These are phyloP conservation scores for Orychophragmus violaceus DNA, from an alignment of 345 rosid genomes.

Conservation along the genomic window DNA sequence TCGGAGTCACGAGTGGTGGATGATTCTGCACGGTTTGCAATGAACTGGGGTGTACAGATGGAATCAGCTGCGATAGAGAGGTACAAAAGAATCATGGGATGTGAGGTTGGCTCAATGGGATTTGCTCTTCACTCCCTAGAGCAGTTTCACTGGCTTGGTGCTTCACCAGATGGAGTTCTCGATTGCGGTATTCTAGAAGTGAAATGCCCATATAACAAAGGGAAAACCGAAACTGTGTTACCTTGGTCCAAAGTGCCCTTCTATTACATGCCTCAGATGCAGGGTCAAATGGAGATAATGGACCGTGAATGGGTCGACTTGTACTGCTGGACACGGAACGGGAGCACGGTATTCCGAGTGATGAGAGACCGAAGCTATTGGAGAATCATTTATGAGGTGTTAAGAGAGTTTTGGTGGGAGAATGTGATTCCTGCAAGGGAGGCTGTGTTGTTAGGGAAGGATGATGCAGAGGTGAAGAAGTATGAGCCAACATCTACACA, in stretches of 20 bases:
- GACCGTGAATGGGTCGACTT: constrained; percentile 84
- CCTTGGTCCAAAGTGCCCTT: constrained; percentile 84
- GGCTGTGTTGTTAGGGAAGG: constrained; percentile 46
- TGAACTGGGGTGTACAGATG: constrained; percentile 83
- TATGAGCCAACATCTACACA: constrained; percentile 66
- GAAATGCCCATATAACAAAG: constrained; percentile 93
- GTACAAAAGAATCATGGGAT: constrained; percentile 68
- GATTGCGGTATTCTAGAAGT: constrained; percentile 80
- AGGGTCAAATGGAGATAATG: constrained; percentile 95
- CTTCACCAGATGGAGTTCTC: constrained; percentile 88
- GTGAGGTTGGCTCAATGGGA: constrained; percentile 59
- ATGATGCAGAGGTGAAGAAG: constrained; percentile 37
- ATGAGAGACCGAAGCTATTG: constrained; percentile 60
- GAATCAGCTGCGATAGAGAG: constrained; percentile 68
- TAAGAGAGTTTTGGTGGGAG: constrained; percentile 88
- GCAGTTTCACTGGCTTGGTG: constrained; percentile 72
- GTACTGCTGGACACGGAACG: constrained; percentile 91
- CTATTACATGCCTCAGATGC: constrained; percentile 94
- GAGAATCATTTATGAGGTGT: constrained; percentile 57
- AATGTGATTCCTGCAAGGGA: constrained; percentile 79
- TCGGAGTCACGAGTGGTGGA: constrained; percentile 32
- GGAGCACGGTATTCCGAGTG: constrained; percentile 75
- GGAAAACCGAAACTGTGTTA: constrained; percentile 66
- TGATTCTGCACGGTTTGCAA: constrained; percentile 43
- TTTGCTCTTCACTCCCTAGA: constrained; percentile 70